These are phyloP conservation scores for Cladosporium oxysporum DNA, from an alignment of 2,329 filamentous ascomycete genomes.

Conservation along the genomic window DNA sequence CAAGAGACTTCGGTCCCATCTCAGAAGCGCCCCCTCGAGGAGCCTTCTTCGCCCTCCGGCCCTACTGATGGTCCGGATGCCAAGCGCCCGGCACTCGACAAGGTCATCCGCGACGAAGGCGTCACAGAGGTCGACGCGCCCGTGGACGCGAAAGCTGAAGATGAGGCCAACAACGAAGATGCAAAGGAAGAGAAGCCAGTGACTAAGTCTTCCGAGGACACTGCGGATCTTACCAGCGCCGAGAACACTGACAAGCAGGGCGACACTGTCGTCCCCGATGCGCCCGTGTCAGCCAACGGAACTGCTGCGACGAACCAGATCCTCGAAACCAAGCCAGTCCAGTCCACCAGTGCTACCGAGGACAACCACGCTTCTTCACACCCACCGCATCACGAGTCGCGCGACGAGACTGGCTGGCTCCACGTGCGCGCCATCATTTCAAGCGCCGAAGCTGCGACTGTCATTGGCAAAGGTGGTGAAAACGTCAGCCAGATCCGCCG, in stretches of 20 bases:
- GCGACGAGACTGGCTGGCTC: slow-evolving; percentile 95
- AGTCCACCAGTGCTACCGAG: slow-evolving; percentile 54
- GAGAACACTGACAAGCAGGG: slow-evolving; percentile 56
- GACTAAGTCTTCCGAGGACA: slow-evolving; percentile 1
- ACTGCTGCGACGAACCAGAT: slow-evolving; percentile 39
- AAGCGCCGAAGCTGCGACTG: slow-evolving; percentile 93
- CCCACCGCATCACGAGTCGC: slow-evolving; percentile 50
- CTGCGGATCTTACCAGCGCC: slow-evolving; percentile 37
- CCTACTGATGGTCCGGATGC: slow-evolving; percentile 93
- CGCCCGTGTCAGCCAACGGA: slow-evolving; percentile 48
- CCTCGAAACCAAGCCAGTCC: slow-evolving; percentile 48
- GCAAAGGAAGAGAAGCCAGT: slow-evolving; percentile 21
- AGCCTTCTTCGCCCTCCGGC: slow-evolving; percentile 90
- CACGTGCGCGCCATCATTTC: slow-evolving; percentile 97
- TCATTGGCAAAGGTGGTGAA: slow-evolving; percentile 98
- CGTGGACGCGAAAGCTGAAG: slow-evolving; percentile 20
- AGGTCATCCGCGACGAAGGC: slow-evolving; percentile 69
- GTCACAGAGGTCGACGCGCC: slow-evolving; percentile 43
- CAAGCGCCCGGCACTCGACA: slow-evolving; percentile 94
- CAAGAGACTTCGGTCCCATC: slow-evolving; percentile 57
- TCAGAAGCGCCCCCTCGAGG: slow-evolving; percentile 93
- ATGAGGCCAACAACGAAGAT: slow-evolving; percentile 26
- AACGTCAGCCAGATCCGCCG: slow-evolving; percentile 97
- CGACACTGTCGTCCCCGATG: slow-evolving; percentile 70
- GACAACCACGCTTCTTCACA: slow-evolving; percentile 51